These are phyloP conservation scores for Serendipita vermifera DNA, from an alignment of 768 basidiomycete species.

Conservation along the genomic window DNA sequence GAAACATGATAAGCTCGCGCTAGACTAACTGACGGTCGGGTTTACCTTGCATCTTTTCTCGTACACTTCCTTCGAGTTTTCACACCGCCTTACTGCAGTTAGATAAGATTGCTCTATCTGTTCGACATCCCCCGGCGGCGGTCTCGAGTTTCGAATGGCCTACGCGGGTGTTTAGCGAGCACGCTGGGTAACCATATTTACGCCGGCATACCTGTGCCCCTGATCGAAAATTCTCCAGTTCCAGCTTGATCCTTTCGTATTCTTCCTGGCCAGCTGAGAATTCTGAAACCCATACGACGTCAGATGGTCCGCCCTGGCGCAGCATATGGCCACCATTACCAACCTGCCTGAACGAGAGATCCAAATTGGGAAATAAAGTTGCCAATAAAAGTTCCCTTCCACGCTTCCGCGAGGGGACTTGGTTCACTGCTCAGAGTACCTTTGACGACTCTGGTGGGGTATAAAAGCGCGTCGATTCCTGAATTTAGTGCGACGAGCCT, in stretches of 20 bases:
- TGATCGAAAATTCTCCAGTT: background rate
- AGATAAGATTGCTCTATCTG: background rate
- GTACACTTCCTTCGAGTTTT: background rate
- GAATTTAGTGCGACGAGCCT: background rate
- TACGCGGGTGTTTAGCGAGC: background rate
- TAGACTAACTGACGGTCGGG: too few relatives aligned
- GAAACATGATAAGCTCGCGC: too few relatives aligned
- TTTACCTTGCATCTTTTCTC: slow-evolving; percentile 4
- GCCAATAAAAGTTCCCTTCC: slow-evolving; percentile 2
- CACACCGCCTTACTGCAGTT: background rate
- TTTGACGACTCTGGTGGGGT: background rate
- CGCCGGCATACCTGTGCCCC: background rate
- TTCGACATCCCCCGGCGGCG: background rate
- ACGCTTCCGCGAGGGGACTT: background rate
- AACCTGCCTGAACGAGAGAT: background rate
- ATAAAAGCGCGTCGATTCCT: background rate
- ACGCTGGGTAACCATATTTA: background rate
- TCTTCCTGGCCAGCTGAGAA: background rate
- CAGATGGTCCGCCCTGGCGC: background rate
- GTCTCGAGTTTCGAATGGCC: background rate
- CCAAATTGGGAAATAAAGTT: slow-evolving; percentile 6
- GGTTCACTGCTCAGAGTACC: slow-evolving; percentile 1
- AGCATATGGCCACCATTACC: too few relatives aligned
- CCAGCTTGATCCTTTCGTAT: background rate
- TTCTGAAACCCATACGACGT: background rate